Percentiles rank a stretch among this genome's conserved stretches.
These are phyloP conservation scores for Boletus vinaceobasis DNA, from an alignment of 768 basidiomycete species.

Conservation along the genomic window DNA sequence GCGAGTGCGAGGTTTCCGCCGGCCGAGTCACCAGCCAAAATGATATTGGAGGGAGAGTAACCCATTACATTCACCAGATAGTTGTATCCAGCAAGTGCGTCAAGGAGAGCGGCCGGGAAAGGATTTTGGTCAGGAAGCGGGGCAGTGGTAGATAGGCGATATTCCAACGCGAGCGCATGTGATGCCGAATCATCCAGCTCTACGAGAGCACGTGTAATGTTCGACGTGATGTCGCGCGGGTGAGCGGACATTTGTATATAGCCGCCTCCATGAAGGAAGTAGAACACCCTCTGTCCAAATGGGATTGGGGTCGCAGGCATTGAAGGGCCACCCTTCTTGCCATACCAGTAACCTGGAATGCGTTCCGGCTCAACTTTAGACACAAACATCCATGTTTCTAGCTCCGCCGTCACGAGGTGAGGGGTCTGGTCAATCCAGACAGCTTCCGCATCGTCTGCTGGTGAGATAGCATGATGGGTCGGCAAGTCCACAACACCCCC, in stretches of 20 bases:
- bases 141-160: slow-evolving; percentile 55
- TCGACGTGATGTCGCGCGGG: slow-evolving; percentile 46
- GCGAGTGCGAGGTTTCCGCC: slow-evolving; percentile 72
- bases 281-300: slow-evolving; percentile 56
- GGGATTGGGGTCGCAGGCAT: slow-evolving; percentile 36
- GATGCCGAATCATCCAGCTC: slow-evolving; percentile 41
- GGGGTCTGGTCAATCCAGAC: slow-evolving; percentile 35
- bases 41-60: slow-evolving; percentile 57
- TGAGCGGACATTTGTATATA: slow-evolving; percentile 54
- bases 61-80: slow-evolving; percentile 60
- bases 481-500: slow-evolving; percentile 6
- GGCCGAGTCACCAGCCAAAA: slow-evolving; percentile 72
- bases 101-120: slow-evolving; percentile 74
- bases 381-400: slow-evolving; percentile 24
- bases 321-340: slow-evolving; percentile 38
- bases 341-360: slow-evolving; percentile 58
- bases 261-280: slow-evolving; percentile 62
- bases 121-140: slow-evolving; percentile 46
- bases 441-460: slow-evolving; percentile 11
- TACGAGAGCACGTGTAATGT: slow-evolving; percentile 46
- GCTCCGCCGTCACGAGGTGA: slow-evolving; percentile 30
- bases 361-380: slow-evolving; percentile 40
- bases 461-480: slow-evolving; percentile 8
- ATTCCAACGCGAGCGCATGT: slow-evolving; percentile 63
- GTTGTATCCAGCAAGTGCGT: slow-evolving; percentile 69